These are phyloP conservation scores for Echria macrotheca DNA, from an alignment of 495 filamentous ascomycete genomes.

Conservation along the genomic window DNA sequence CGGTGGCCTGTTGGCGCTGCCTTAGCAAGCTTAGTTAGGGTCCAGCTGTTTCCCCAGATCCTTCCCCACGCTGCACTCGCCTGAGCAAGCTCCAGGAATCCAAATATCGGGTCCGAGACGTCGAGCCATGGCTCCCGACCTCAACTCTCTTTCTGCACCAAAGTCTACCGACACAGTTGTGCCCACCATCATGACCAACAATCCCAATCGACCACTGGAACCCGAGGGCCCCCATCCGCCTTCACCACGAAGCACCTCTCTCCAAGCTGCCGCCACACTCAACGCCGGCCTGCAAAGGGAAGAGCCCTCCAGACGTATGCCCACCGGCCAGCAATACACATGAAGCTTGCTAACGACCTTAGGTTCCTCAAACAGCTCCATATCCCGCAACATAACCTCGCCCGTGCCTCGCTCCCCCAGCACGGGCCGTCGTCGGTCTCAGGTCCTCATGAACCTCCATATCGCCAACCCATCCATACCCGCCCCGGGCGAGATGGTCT, in stretches of 20 bases:
- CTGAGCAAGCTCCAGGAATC: too few relatives aligned
- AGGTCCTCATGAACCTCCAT: constrained; percentile 66
- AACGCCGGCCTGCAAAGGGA: constrained; percentile 65
- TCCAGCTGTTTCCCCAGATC: not conserved
- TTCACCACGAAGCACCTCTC: constrained; percentile 56
- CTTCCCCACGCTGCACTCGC: not conserved
- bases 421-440: constrained; percentile 58
- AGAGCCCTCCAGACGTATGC: constrained; percentile 51
- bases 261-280: constrained; percentile 62
- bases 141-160: constrained; percentile 72
- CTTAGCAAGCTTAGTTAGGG: too few relatives aligned
- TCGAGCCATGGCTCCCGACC: constrained; percentile 47
- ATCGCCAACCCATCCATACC: constrained; percentile 62
- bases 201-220: constrained; percentile 28
- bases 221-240: constrained; percentile 42
- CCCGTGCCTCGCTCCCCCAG: constrained; percentile 51
- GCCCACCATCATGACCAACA: constrained; percentile 13
- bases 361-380: constrained; percentile 53
- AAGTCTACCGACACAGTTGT: constrained; percentile 36
- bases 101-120: not conserved
- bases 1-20: not conserved
- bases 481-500: constrained; percentile 57
- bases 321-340: too few relatives aligned
- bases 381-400: too few relatives aligned
- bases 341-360: constrained; percentile 15